Conservation (phyloP, 371 early-diverging fungal genomes). For the Gilbertella persicaria region DNA sequence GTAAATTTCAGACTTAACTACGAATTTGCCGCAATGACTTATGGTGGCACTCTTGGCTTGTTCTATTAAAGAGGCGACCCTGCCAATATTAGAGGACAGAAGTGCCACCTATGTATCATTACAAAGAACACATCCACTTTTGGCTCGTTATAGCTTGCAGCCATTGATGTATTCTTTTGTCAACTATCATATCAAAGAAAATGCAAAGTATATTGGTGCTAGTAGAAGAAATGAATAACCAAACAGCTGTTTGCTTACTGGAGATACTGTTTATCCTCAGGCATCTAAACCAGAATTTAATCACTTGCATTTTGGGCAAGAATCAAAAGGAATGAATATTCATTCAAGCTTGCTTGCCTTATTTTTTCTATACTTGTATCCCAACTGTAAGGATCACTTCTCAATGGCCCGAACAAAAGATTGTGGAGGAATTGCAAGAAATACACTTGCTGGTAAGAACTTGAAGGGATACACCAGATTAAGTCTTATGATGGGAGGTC, state of each 20-base stretch:
- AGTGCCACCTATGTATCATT: background rate
- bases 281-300: conserved; percentile 1
- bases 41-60: conserved; percentile 3
- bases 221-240: background rate
- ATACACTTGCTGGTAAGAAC: background rate
- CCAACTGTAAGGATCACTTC: conserved; percentile 3
- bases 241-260: background rate
- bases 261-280: background rate
- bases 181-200: conserved; percentile 7
- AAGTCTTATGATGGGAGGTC: background rate
- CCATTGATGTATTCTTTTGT: conserved; percentile 5
- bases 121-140: background rate
- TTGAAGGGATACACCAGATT: background rate
- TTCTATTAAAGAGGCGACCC: conserved; percentile 1
- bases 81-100: background rate
- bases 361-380: background rate
- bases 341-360: conserved; percentile 5
- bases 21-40: conserved; percentile 10
- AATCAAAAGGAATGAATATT: background rate
- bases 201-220: background rate
- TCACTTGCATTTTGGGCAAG: background rate
- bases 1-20: conserved; percentile 1
- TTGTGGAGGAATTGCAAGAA: background rate
- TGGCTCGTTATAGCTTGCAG: background rate
- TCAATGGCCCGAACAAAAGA: background rate